A percentile compares a stretch with the other conserved stretches of the same genome.
These are phyloP conservation scores for Trichopus zeylanicus DNA, from an alignment of 116 monocot genomes.

Conservation along the genomic window DNA sequence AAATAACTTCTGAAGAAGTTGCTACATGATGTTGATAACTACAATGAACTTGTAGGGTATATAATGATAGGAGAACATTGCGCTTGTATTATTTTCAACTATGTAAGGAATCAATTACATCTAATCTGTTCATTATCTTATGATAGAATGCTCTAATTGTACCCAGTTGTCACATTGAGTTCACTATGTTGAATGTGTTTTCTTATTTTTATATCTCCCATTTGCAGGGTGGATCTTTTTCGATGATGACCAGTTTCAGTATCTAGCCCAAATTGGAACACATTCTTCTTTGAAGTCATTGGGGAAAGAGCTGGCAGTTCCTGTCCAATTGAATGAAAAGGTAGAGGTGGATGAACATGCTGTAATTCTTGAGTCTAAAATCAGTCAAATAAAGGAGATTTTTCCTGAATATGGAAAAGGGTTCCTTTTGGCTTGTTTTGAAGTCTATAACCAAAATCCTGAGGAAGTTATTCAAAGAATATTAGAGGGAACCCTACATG, in stretches of 20 bases:
- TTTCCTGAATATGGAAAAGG: conserved; percentile 96
- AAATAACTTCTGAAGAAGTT: too few relatives aligned
- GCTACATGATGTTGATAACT: too few relatives aligned
- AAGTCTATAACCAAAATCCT: too few relatives aligned
- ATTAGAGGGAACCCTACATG: conserved; percentile 84
- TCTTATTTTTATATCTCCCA: not conserved
- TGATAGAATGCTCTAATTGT: too few relatives aligned
- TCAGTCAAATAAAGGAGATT: conserved; percentile 90
- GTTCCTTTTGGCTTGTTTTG: conserved; percentile 78
- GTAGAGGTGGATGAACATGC: conserved; percentile 45
- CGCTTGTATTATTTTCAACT: too few relatives aligned
- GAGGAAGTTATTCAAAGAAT: conserved; percentile 91
- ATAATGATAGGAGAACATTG: too few relatives aligned
- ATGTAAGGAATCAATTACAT: too few relatives aligned
- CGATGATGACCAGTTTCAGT: conserved; percentile 63
- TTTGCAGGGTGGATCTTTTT: conserved; percentile 79
- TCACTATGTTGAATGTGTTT: not conserved
- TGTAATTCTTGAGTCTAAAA: conserved; percentile 77
- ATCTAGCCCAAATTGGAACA: conserved; percentile 31
- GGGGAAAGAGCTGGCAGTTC: conserved; percentile 13
- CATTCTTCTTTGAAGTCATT: conserved; percentile 8
- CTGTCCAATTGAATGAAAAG: conserved; percentile 18
- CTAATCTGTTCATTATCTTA: too few relatives aligned
- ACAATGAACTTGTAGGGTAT: too few relatives aligned
- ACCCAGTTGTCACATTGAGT: too few relatives aligned